These are phyloP conservation scores for Boletales sp. DNA, from an alignment of 768 basidiomycete species.

Conservation along the genomic window DNA sequence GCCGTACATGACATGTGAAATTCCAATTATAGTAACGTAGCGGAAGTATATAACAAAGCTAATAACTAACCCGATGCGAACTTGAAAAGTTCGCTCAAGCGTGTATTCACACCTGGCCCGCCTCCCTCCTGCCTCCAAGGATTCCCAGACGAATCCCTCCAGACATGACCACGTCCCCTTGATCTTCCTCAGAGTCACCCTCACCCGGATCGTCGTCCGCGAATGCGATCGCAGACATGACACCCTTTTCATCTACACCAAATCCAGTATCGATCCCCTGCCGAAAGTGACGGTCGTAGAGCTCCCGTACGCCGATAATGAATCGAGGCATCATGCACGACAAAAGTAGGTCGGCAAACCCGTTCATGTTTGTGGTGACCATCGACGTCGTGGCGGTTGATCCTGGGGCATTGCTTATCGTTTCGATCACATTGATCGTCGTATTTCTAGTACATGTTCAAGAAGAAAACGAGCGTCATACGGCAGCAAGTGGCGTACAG, in stretches of 20 bases:
- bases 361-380: neutral
- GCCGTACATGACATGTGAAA: no score
- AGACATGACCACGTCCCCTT: neutral
- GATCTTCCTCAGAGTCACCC: neutral
- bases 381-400: no score
- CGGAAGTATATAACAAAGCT: no score
- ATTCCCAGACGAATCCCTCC: no score
- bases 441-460: neutral
- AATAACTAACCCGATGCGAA: no score
- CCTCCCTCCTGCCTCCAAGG: no score
- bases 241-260: neutral
- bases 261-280: slow-evolving; percentile 13
- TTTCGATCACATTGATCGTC: neutral
- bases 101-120: no score
- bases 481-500: slow-evolving; percentile 4
- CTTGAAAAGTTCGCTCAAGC: no score
- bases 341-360: neutral
- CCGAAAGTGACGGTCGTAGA: neutral
- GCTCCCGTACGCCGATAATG: slow-evolving; percentile 11
- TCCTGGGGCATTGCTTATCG: no score
- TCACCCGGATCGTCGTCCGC: neutral
- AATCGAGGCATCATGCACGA: slow-evolving; percentile 12
- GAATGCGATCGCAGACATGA: neutral
- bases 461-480: no score
- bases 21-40: no score